phyloP scores from a whole-genome alignment of 139 green algal species.

The Chlamydomonas eustigma region DNA sequence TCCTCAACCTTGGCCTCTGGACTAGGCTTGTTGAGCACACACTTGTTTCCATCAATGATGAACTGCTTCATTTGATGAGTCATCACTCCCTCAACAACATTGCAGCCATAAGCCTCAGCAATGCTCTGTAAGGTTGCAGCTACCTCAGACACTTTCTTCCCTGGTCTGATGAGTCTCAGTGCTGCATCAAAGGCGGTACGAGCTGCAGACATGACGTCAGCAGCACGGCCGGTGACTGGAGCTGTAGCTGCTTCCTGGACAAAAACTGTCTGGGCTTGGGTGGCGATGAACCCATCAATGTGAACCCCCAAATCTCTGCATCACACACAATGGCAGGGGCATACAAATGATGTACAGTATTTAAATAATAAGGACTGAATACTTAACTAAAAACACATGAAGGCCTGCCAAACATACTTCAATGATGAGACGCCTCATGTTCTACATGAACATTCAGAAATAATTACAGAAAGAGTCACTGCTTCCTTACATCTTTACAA shows the following conservation, averaged over 20 bases:
- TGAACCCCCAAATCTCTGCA: slow-evolving; percentile 89
- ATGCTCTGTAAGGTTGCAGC: slow-evolving; percentile 65
- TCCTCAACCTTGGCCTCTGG: slow-evolving; percentile 88
- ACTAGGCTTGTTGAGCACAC: slow-evolving; percentile 82
- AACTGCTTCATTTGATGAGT: slow-evolving; percentile 94
- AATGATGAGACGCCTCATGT: too few species aligned
- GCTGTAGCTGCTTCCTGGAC: slow-evolving; percentile 55
- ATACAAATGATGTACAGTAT: too few species aligned
- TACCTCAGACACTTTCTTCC: slow-evolving; percentile 74
- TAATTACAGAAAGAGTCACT: not conserved
- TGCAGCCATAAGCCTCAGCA: slow-evolving; percentile 82
- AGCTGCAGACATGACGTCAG: slow-evolving; percentile 83
- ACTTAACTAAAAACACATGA: too few species aligned
- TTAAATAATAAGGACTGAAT: too few species aligned
- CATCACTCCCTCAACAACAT: slow-evolving; percentile 93
- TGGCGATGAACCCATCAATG: slow-evolving; percentile 95
- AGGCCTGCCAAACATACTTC: too few species aligned
- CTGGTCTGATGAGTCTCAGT: slow-evolving; percentile 84
- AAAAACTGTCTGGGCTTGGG: slow-evolving; percentile 61
- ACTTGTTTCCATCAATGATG: slow-evolving; percentile 97
- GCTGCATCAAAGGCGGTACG: slow-evolving; percentile 82
- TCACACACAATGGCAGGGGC: too few species aligned
- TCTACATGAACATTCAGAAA: too few species aligned
- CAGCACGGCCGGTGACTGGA: slow-evolving; percentile 66
- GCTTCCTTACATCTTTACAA: slow-evolving; percentile 86